phyloP scores from a whole-genome alignment of 1,284 basidiomycete species.

The Acaromyces ingoldii region DNA sequence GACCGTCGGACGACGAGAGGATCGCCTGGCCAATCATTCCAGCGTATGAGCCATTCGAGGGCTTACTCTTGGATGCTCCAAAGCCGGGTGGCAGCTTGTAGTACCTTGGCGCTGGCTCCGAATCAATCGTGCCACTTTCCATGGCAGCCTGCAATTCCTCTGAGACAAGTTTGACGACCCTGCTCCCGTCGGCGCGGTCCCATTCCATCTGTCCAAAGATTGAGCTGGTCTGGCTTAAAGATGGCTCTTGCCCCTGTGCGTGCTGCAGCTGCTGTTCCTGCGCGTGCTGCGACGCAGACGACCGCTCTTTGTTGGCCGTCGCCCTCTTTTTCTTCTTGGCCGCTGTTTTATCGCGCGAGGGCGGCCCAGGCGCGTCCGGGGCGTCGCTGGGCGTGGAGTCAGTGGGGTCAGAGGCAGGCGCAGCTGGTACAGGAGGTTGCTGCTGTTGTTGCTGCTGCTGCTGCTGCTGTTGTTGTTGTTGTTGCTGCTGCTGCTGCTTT shows the following conservation, averaged over 20 bases:
- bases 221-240: too few species aligned
- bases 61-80: conserved; percentile 39
- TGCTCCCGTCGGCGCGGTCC: conserved; percentile 45
- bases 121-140: conserved; percentile 35
- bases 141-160: conserved; percentile 46
- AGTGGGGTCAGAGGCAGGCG: too few species aligned
- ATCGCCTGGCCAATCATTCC: conserved; percentile 93
- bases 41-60: conserved; percentile 66
- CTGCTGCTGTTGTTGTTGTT: conserved; percentile 12
- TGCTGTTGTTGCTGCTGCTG: conserved; percentile 16
- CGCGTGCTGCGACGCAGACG: too few species aligned
- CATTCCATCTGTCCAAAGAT: conserved; percentile 26
- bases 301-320: too few species aligned
- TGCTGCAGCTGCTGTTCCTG: too few species aligned
- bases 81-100: conserved; percentile 43
- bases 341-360: conserved; percentile 1
- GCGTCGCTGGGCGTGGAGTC: too few species aligned
- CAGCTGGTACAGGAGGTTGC: conserved; percentile 7
- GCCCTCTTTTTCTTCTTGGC: conserved; percentile 19
- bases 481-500: conserved; percentile 12
- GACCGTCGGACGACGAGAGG: conserved; percentile 73
- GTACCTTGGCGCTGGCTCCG: conserved; percentile 42
- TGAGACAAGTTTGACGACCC: conserved; percentile 46
- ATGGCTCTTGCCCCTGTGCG: background rate
- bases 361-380: background rate